phyloP scores from a whole-genome alignment of 73 alveolate species.

The Paramecium sonneborni region DNA sequence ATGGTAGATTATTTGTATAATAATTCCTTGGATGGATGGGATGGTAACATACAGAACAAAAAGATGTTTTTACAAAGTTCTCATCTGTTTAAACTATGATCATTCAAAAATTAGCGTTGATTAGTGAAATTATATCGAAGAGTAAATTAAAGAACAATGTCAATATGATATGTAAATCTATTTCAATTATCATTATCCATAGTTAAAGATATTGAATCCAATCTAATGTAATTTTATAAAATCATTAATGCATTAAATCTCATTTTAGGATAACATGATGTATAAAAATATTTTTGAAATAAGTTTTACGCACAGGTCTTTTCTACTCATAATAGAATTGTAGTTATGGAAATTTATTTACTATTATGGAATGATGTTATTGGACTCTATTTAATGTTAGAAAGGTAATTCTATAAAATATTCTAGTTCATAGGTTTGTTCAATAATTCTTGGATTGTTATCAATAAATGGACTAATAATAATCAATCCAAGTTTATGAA shows the following conservation, averaged over 20 bases:
- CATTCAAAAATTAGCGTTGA: slow-evolving; percentile 42
- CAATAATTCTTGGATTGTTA: slow-evolving; percentile 44
- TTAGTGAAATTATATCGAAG: background rate
- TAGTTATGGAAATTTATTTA: slow-evolving; percentile 31
- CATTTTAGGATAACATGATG: slow-evolving; percentile 39
- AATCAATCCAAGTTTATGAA: slow-evolving; percentile 49
- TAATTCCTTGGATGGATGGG: slow-evolving; percentile 31
- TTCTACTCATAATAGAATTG: background rate
- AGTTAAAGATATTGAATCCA: slow-evolving; percentile 35
- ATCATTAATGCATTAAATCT: background rate
- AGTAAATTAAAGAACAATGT: slow-evolving; percentile 17
- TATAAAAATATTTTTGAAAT: background rate
- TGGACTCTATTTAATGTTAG: slow-evolving; percentile 25
- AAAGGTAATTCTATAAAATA: background rate
- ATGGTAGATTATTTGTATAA: slow-evolving; percentile 41
- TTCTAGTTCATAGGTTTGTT: slow-evolving; percentile 24
- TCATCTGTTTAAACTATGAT: slow-evolving; percentile 28
- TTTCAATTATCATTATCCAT: background rate
- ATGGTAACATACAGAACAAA: background rate
- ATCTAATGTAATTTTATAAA: slow-evolving; percentile 41
- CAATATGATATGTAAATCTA: background rate
- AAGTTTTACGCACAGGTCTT: background rate
- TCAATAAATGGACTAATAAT: slow-evolving; percentile 8
- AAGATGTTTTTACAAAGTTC: slow-evolving; percentile 1
- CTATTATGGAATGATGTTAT: slow-evolving; percentile 48